These are phyloP conservation scores for Lophiotrema nucula DNA, from an alignment of 495 filamentous ascomycete species.

Conservation along the genomic window DNA sequence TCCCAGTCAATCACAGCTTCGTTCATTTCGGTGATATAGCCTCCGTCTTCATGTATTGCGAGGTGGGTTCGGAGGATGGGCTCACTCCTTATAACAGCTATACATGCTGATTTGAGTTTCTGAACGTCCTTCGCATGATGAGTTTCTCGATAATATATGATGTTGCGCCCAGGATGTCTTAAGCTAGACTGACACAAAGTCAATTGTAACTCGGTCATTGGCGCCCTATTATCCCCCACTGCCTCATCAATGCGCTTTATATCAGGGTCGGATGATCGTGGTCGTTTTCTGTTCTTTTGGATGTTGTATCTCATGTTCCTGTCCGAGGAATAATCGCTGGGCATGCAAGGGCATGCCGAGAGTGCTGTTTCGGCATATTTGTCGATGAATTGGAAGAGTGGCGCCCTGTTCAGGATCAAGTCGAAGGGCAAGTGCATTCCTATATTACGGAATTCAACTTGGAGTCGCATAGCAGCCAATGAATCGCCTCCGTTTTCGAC, in stretches of 20 bases:
- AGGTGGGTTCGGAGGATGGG: conserved; percentile 1
- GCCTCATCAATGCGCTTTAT: neutral
- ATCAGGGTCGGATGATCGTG: neutral
- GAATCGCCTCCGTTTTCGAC: conserved; percentile 20
- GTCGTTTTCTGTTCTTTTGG: neutral
- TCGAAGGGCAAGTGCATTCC: neutral
- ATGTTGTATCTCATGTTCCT: neutral
- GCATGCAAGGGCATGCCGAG: neutral
- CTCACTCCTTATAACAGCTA: neutral
- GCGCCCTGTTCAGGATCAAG: neutral
- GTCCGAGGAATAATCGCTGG: neutral
- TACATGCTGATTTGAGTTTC: conserved; percentile 3
- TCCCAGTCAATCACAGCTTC: neutral
- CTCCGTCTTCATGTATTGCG: neutral
- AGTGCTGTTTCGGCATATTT: neutral
- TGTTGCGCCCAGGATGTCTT: neutral
- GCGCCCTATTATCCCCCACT: neutral
- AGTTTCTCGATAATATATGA: conserved; percentile 6
- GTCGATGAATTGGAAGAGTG: neutral
- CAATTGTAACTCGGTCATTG: conserved; percentile 12
- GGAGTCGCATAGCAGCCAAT: neutral
- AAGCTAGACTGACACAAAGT: neutral
- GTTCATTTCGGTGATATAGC: neutral
- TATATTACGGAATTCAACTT: neutral
- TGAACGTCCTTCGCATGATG: neutral